These are phyloP conservation scores for Aspergillus leporis DNA, from an alignment of 495 filamentous ascomycete genomes.

Conservation along the genomic window DNA sequence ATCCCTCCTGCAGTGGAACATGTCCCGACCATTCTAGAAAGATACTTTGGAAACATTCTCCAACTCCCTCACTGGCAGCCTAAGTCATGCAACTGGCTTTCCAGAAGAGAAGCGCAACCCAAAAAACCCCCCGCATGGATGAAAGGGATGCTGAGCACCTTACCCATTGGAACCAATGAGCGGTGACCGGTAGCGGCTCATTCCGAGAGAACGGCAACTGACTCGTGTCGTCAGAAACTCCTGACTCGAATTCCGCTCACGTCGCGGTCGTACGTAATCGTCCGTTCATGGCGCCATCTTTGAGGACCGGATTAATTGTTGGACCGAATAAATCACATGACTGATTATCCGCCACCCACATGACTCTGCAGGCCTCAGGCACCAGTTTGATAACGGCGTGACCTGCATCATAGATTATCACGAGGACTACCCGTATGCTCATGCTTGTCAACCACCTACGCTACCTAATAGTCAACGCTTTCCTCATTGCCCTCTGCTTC, in stretches of 20 bases:
- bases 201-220: slow-evolving; percentile 9
- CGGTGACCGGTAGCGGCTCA: slow-evolving; percentile 13
- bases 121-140: slow-evolving; percentile 15
- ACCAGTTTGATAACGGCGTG: slow-evolving; percentile 1
- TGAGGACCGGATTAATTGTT: background rate
- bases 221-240: slow-evolving; percentile 28
- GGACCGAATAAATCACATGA: slow-evolving; percentile 8
- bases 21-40: background rate
- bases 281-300: background rate
- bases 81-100: slow-evolving; percentile 1
- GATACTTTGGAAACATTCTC: background rate
- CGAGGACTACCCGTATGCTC: slow-evolving; percentile 12
- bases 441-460: slow-evolving; percentile 17
- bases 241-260: slow-evolving; percentile 4
- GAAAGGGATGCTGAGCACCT: slow-evolving; percentile 5
- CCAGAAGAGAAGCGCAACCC: slow-evolving; percentile 8
- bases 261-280: slow-evolving; percentile 3
- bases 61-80: background rate
- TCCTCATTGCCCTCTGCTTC: background rate
- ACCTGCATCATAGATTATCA: slow-evolving; percentile 33
- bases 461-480: slow-evolving; percentile 4
- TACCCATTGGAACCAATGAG: slow-evolving; percentile 11
- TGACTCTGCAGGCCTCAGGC: slow-evolving; percentile 7
- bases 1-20: background rate
- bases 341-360: too few relatives aligned